Conservation (phyloP, 164 flowering plant genomes). For the Cinnamomum chago region DNA sequence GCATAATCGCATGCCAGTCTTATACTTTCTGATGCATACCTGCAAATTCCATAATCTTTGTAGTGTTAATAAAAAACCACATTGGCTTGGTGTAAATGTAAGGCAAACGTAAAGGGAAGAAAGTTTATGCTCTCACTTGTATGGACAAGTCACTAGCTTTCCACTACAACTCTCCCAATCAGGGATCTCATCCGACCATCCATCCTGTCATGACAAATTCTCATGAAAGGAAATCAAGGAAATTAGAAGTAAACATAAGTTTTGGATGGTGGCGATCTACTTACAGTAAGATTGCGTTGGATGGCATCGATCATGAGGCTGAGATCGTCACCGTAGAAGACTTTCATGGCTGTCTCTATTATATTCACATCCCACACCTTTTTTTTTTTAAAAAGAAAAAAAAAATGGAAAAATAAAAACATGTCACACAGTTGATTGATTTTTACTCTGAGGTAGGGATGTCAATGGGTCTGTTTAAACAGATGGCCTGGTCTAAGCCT, state of each 20-base stretch:
- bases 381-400: neutral
- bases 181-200: slow-evolving; percentile 7
- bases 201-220: neutral
- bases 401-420: neutral
- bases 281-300: neutral
- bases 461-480: too few relatives aligned
- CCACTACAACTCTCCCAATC: slow-evolving; percentile 4
- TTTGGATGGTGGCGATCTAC: neutral
- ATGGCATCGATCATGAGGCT: neutral
- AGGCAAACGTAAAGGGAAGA: neutral
- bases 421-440: neutral
- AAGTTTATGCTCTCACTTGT: neutral
- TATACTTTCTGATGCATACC: slow-evolving; percentile 12
- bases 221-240: neutral
- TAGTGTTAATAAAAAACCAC: neutral
- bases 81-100: neutral
- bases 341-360: slow-evolving; percentile 6
- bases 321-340: slow-evolving; percentile 3
- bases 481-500: too few relatives aligned
- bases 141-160: neutral
- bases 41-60: neutral
- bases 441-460: neutral
- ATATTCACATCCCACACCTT: slow-evolving; percentile 7
- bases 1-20: slow-evolving; percentile 8
- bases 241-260: neutral